Evolutionary conservation across 768 basidiomycete species (phyloP).

Genomic region (Tylopilus sp.): DNA sequence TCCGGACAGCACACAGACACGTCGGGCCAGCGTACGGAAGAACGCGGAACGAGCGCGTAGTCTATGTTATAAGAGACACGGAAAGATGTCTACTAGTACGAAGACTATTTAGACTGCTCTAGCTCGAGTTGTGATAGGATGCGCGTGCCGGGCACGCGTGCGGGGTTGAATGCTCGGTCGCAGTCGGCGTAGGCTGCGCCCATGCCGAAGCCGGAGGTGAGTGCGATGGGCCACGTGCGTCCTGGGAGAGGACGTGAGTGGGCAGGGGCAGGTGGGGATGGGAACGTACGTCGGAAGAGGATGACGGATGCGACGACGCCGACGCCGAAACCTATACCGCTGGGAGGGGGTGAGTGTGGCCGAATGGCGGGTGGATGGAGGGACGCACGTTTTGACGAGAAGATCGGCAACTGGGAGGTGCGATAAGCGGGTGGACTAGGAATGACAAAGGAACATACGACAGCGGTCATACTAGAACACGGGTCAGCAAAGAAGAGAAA

Average conservation of each 20-base stretch:
- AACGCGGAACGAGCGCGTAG: conserved; percentile 13
- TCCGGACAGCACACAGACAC: conserved; percentile 7
- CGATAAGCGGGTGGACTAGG: not conserved
- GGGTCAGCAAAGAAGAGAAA: not conserved
- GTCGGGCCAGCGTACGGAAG: conserved; percentile 7
- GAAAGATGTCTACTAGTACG: not conserved
- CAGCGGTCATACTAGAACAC: conserved; percentile 74
- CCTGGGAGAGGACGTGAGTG: conserved; percentile 43
- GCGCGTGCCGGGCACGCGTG: conserved; percentile 80
- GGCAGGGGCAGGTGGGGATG: not conserved
- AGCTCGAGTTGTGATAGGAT: conserved; percentile 44
- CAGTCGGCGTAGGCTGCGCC: conserved; percentile 90
- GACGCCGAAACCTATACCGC: conserved; percentile 84
- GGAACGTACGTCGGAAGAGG: conserved; percentile 80
- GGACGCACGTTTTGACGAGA: conserved; percentile 78
- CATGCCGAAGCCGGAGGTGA: conserved; percentile 82
- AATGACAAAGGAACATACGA: conserved; percentile 52
- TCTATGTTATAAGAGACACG: not conserved
- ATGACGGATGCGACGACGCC: conserved; percentile 89
- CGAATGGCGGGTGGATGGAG: not conserved
- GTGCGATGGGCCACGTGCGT: conserved; percentile 88
- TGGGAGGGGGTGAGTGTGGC: conserved; percentile 31
- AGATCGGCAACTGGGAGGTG: conserved; percentile 63
- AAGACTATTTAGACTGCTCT: conserved; percentile 24
- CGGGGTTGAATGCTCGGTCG: conserved; percentile 90